Base-by-base conservation (phyloP, 768 basidiomycete genomes). In the Filobasidium wieringae region DNA sequence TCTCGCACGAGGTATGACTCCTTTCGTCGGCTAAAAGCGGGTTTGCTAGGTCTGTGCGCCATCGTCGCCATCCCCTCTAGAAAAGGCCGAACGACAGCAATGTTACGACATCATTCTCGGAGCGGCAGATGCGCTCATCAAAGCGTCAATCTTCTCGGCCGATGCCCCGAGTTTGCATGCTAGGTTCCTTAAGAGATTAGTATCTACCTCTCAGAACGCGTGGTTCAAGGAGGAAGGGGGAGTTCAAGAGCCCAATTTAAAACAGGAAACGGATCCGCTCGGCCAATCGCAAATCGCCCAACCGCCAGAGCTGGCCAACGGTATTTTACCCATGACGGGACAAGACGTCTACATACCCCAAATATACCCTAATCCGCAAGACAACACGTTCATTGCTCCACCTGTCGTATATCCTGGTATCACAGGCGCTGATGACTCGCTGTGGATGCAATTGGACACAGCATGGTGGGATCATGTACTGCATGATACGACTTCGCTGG, bases 141-240 rank as follows among this genome's bases (percentile, higher is more conserved):
- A 50, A 6, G 61, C 64, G 1, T 61, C 60, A 6, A 49, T 62
- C 7, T 66, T 63, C 26, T 56, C 62, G 7, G 55, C 57, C 33
- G 64, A 66, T 51, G 63, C 64, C 17, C 64, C 64, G 6, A 47
- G 57, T 7, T 49, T 66, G 1, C 64, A 66, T 45, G 64, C 64
- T 14, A 58, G 56, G 50, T 66, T 63, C 50, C 45, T 66, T 19
- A 57, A 62, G 33, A 51, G 63, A 31, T 32, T 64, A 5, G 43
- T 47, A 5, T 14, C 43, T 2, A 47, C 22, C 24, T 47, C 43
- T 4, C 43, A 47, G 22, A 47, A 19, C 4, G 7, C 29, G 24
- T 47, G 43, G 43, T 19, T 24, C 17, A 47, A 47, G 43, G 43
- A 47, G 24, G 15, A 24, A 47, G 24, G 43, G 19, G 43, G n/a